Evolutionary conservation across 805 yeast genomes (phyloP), one percentile per base, ranked within the genome.

Genomic region (Myxozyma neglecta): DNA sequence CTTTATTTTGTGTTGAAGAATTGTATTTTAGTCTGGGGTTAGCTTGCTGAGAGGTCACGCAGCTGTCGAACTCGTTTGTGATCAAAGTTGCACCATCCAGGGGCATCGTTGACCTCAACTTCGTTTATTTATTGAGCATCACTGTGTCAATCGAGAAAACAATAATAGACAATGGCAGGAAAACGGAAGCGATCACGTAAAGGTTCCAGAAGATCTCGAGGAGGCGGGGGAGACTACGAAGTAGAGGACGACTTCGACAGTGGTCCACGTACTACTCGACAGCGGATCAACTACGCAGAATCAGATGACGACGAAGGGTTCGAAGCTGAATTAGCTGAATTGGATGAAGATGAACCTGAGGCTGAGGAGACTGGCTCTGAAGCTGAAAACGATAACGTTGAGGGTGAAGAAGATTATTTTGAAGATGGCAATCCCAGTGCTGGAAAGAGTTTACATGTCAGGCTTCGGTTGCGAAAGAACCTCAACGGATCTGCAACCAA

Each of bases 121-220:
- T 24, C 29, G 29, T 24, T 24, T 24, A 2, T 24, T 24, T 24
- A 5, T 24, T 39, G 13, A 39, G 42, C 46, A 13, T 20, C 46
- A n/a, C 7, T 8, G 6, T 6, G 13, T 45, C 49, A 45, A 48
- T 86, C 78, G 3, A 84, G 86, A 86, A 87, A 86, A 2, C 20
- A 34, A 3, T 40, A 4, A 84, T 86, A 86, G 87, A 86, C 1
- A 13, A 53, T 53, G 57, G 57, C 50, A 34, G 50, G 50, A 73
- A 60, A 60, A 44, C 57, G 64, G n/a, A 60, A 60, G 36, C 57
- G 64, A 18, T 47, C 60, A 14, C 57, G 60, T 44, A 49, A 36
- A 37, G 29, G 57, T n/a, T n/a, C 57, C 11, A 35, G 54, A 16
- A 32, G 16, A 20, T 47, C 47, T 9, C 45, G 55, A 35, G 52